Evolutionary conservation across 1,284 basidiomycete species (phyloP).

Genomic region (Inonotus obliquus): DNA sequence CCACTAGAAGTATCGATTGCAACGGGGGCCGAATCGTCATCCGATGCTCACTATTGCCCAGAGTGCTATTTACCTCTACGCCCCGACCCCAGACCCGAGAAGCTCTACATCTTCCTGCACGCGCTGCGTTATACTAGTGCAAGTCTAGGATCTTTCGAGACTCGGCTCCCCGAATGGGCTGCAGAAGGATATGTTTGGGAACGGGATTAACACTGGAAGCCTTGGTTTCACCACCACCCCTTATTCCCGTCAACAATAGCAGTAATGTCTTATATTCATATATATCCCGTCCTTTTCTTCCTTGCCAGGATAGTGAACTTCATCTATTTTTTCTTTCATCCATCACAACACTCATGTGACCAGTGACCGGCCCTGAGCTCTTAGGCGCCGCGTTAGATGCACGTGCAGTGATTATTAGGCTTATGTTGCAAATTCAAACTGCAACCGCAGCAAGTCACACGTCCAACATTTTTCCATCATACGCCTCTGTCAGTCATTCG

Average conservation of each 20-base stretch:
- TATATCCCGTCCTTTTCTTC: neutral
- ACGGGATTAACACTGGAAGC: neutral
- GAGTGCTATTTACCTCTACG: constrained; percentile 89
- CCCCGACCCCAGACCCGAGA: constrained; percentile 87
- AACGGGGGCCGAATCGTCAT: neutral
- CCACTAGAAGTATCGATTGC: neutral
- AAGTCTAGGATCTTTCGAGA: constrained; percentile 69
- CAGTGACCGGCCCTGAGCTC: neutral
- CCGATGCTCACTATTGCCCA: constrained; percentile 56
- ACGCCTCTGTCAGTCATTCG: neutral
- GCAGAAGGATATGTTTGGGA: constrained; percentile 59
- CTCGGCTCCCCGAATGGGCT: constrained; percentile 73
- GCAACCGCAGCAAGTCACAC: neutral
- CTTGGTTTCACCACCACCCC: neutral
- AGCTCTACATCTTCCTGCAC: constrained; percentile 91
- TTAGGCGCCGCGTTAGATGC: neutral
- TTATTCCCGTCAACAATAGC: too few relatives aligned
- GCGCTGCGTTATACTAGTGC: constrained; percentile 75
- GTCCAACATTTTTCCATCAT: neutral
- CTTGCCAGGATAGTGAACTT: too few relatives aligned
- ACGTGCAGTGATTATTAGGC: too few relatives aligned
- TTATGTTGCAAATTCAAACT: too few relatives aligned
- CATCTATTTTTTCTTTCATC: neutral
- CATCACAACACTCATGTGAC: too few relatives aligned
- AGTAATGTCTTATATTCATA: too few relatives aligned